Evolutionary conservation across 345 rosid genomes (phyloP).

Genomic region (Acer saccharum): DNA sequence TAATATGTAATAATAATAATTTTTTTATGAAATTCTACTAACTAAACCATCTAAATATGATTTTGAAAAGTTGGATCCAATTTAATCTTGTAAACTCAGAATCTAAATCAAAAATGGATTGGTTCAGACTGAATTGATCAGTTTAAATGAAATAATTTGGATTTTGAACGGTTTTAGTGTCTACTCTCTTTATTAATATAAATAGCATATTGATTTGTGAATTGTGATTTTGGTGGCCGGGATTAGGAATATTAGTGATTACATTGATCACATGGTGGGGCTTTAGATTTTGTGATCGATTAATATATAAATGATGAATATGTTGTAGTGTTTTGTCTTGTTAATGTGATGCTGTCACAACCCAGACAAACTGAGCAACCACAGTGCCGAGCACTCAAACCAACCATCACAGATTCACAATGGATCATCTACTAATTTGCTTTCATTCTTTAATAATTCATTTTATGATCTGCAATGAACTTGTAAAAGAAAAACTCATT

Average conservation of each 20-base stretch:
- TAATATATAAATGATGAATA: background rate
- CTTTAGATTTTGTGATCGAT: background rate
- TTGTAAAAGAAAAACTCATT: background rate
- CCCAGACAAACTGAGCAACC: background rate
- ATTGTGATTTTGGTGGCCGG: too few relatives aligned
- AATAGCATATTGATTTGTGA: too few relatives aligned
- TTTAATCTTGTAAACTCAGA: too few relatives aligned
- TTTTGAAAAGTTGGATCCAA: too few relatives aligned
- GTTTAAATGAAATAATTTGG: too few relatives aligned
- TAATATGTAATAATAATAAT: too few relatives aligned
- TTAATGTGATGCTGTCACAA: constrained; percentile 15
- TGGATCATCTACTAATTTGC: background rate
- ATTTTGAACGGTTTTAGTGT: too few relatives aligned
- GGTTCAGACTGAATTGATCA: too few relatives aligned
- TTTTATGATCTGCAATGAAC: background rate
- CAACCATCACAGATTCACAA: background rate
- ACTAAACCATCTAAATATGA: too few relatives aligned
- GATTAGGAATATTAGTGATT: background rate
- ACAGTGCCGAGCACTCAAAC: constrained; percentile 18
- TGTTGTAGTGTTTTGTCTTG: background rate
- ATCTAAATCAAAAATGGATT: too few relatives aligned
- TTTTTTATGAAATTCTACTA: too few relatives aligned
- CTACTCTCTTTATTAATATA: too few relatives aligned
- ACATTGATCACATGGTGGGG: constrained; percentile 19
- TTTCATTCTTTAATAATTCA: background rate